These are phyloP conservation scores for Cercospora sp. DNA, from an alignment of 2,329 filamentous ascomycete genomes.

Conservation along the genomic window DNA sequence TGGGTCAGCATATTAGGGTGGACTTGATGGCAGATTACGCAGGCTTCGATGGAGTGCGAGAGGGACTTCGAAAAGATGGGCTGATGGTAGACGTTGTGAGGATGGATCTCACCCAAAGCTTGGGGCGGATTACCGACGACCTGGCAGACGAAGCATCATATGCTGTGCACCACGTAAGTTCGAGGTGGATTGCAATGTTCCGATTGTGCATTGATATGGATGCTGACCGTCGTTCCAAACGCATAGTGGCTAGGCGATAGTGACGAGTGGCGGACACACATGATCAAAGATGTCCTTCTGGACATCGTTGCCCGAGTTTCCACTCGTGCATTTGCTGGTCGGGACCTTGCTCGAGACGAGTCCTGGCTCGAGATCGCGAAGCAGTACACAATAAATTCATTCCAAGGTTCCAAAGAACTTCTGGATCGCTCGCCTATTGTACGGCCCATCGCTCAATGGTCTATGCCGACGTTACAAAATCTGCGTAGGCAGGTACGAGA, in stretches of 20 bases:
- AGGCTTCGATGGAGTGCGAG: slow-evolving; percentile 11
- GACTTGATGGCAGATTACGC: neutral
- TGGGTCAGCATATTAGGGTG: neutral
- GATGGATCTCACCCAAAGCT: slow-evolving; percentile 30
- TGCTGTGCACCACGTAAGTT: neutral
- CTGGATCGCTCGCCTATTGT: neutral
- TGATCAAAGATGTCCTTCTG: neutral
- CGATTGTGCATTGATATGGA: neutral
- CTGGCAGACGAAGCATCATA: neutral
- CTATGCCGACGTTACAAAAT: neutral
- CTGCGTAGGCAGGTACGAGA: neutral
- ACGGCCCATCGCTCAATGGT: neutral
- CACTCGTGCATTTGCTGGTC: neutral
- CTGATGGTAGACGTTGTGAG: slow-evolving; percentile 8
- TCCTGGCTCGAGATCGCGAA: neutral
- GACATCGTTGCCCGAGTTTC: neutral
- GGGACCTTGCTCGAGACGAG: neutral
- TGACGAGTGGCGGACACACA: slow-evolving; percentile 12
- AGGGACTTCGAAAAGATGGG: neutral
- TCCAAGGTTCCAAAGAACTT: neutral
- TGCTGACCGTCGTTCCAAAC: neutral
- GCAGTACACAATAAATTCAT: neutral
- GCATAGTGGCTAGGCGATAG: neutral
- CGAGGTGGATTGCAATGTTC: neutral
- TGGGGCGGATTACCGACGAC: neutral